Evolutionary conservation across 345 rosid genomes (phyloP), one percentile per base, ranked within the genome.

Genomic region (Bruguiera parviflora): DNA sequence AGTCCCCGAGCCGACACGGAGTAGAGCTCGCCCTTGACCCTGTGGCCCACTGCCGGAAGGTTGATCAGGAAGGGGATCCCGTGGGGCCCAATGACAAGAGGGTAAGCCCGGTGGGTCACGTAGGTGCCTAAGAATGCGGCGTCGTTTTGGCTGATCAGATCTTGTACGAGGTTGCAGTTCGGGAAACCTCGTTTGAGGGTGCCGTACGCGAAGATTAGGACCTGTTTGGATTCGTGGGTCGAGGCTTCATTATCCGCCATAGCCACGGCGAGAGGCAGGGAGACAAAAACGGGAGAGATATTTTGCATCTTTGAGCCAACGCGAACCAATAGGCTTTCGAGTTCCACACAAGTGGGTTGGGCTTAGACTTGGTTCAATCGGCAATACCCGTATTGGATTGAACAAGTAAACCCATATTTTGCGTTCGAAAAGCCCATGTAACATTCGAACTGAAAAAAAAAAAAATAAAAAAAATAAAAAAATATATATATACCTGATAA

Each of bases 11-110:
- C 58, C 13, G 93, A 82, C 66, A 89, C 88, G 15, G 86, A 65
- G 81, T 86, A 92, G 53, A 92, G 72, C 80, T 92, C 92, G 62
- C 96, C 97, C 49, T 64, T 77, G 67, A 92, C 83, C 58, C 46
- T 78, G 53, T 82, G 73, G 73, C 87, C 93, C 6, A 68, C 75
- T 52, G 84, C 87, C 13, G 83, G 77, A 64, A 84, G 75, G 81
- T 82, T 77, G 83, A 92, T 79, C 37, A 92, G 71, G 78, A 78
- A 89, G 1, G 96, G 96, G 66, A 92, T 85, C 74, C 86, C 88
- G 78, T 85, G 66, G 53, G 87, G 90, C 11, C 97, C 96, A 53
- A 84, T 77, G 27, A 92, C 88, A 25, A 89, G 96, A 20, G 97
- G 96, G 84, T 77, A 73, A 0, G 72, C 56, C 16, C 63, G 73